Base-by-base conservation (phyloP, 345 rosid genomes). In the Linum usitatissimum region DNA sequence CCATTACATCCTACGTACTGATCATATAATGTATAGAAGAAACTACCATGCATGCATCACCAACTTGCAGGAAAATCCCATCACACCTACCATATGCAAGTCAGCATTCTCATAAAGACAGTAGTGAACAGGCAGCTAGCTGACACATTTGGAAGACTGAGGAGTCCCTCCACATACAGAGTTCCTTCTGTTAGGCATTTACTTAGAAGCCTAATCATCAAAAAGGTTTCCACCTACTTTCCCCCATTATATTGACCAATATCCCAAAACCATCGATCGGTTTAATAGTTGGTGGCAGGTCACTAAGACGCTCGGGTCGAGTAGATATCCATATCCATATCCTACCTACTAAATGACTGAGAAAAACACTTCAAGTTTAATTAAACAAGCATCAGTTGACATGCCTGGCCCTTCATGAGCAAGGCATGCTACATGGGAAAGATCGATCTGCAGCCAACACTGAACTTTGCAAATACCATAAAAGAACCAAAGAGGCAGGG, bases 151-250 rank as follows among this genome's bases (percentile, higher is more conserved):
- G 94, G 76, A 60, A 81, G 68, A 69, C 73, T 82, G 70, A 87
- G 62, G 62, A 90, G 86, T 55, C 96, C 99, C 73, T 85, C 96
- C 60, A 89, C 94, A 51, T 81, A 83, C 60, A 92, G 79, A 55
- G 92, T 87, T 74, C 97, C 98, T 75, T 92, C 96, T 23, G 93
- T 81, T 64, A 90, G 64, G 83, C 96, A 93, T 79, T 81, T 90
- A 69, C 75, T 84, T 72, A 93, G 78, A 78, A 93, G 81, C 74
- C 80, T 90, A 66, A 93, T 70, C 20, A 78, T 76, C 91, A 94
- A 84, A 90, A 84, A 65, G 85, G 82, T 65, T 76, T 84, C 99
- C 94, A 93, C 76, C 95, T 79, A 61, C 63, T 63, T 73, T 68
- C 70, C 21, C 86, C 87, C 58, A 64, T 71, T 57, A 90, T 68